phyloP scores from a whole-genome alignment of 2,329 filamentous ascomycete genomes.

The Chaetomiaceae sp. region DNA sequence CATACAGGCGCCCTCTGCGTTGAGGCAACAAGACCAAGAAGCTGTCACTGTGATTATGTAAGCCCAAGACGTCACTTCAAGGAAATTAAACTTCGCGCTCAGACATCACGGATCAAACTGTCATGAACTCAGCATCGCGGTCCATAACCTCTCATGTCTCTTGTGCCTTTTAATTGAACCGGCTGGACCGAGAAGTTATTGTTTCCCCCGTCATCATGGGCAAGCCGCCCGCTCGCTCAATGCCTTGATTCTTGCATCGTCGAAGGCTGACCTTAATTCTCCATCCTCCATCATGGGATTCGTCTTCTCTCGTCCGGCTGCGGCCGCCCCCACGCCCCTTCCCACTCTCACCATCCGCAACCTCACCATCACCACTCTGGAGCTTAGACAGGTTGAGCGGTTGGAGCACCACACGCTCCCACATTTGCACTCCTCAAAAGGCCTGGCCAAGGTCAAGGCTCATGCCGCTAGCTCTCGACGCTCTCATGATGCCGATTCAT shows the following conservation, averaged over 20 bases:
- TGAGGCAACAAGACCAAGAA: too few relatives aligned
- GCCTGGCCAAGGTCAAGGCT: slow-evolving; percentile 43
- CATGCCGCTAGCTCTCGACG: slow-evolving; percentile 27
- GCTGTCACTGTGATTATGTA: neutral
- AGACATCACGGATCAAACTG: too few relatives aligned
- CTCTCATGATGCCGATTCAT: slow-evolving; percentile 30
- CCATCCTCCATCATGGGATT: slow-evolving; percentile 7
- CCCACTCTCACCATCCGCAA: slow-evolving; percentile 69
- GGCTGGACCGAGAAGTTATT: too few relatives aligned
- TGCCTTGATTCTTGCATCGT: too few relatives aligned
- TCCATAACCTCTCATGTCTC: too few relatives aligned
- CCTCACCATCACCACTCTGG: slow-evolving; percentile 67
- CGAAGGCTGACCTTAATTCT: neutral
- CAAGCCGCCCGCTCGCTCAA: neutral
- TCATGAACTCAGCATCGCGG: too few relatives aligned
- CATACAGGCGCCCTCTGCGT: too few relatives aligned
- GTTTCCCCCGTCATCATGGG: too few relatives aligned
- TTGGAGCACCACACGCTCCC: slow-evolving; percentile 53
- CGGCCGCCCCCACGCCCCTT: slow-evolving; percentile 5
- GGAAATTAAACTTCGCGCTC: too few relatives aligned
- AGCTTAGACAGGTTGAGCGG: slow-evolving; percentile 68
- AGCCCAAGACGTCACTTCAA: neutral
- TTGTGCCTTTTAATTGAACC: too few relatives aligned
- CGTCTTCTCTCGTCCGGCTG: slow-evolving; percentile 4
- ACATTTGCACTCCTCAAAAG: slow-evolving; percentile 36